phyloP scores from a whole-genome alignment of 352 stramenopile genomes.

The Phytophthora citricola region DNA sequence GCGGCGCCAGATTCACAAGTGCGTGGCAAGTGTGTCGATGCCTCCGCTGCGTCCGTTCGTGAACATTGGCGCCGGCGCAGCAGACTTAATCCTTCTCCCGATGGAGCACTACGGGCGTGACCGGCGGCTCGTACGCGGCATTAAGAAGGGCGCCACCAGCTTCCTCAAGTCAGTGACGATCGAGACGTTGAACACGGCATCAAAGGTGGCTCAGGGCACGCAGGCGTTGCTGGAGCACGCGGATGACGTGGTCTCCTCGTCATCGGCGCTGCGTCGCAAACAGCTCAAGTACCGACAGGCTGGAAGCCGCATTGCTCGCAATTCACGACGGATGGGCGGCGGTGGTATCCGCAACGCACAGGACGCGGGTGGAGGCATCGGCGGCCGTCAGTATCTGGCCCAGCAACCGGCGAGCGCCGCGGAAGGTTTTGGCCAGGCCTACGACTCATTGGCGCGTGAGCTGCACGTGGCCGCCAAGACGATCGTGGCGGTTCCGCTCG shows the following conservation, averaged over 20 bases:
- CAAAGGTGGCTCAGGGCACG: conserved; percentile 83
- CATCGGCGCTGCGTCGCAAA: conserved; percentile 65
- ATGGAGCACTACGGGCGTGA: conserved; percentile 89
- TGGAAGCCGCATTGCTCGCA: conserved; percentile 80
- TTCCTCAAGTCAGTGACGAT: conserved; percentile 91
- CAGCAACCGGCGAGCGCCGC: conserved; percentile 85
- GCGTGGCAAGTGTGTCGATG: conserved; percentile 88
- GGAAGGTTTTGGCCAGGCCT: conserved; percentile 85
- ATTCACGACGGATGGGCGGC: conserved; percentile 79
- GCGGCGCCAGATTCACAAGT: conserved; percentile 90
- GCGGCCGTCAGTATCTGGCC: conserved; percentile 79
- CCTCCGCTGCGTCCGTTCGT: conserved; percentile 84
- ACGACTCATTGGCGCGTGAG: conserved; percentile 85
- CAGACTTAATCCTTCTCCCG: conserved; percentile 86
- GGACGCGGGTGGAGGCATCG: conserved; percentile 75
- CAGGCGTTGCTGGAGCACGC: conserved; percentile 85
- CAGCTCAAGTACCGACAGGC: conserved; percentile 83
- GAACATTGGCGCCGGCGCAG: conserved; percentile 87
- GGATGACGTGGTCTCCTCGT: conserved; percentile 82
- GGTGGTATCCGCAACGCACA: conserved; percentile 80
- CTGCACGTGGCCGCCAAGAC: conserved; percentile 88
- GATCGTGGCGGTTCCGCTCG: conserved; percentile 88
- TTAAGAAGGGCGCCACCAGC: conserved; percentile 88
- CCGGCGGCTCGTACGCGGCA: conserved; percentile 76
- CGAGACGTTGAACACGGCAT: conserved; percentile 87